Evolutionary conservation across 352 stramenopile genomes (phyloP), one percentile per base, ranked within the genome.

Genomic region (Phytophthora macrochlamydospora): DNA sequence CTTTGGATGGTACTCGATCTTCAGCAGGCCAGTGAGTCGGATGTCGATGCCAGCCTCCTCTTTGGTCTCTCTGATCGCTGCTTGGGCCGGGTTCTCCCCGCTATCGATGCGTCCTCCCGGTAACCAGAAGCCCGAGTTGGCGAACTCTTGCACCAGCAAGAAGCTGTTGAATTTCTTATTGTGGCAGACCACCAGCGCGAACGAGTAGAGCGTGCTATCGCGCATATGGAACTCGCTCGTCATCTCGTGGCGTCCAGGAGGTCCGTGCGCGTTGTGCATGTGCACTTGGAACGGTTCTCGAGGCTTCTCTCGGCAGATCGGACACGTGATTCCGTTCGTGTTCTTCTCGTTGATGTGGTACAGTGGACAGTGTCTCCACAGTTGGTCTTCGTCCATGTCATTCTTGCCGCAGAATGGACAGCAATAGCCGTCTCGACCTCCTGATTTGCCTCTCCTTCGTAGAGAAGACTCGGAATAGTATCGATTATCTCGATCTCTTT

Each of bases 271-370:
- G 53, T 95, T 95, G 75, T 95, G 84, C 66, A 95, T 73, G 44
- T 95, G 87, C 51, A 95, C 87, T 54, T 95, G 87, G 67, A 95
- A 93, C 9, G 87, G 85, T 2, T 82, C 83, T 37, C 85, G 81
- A 51, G 72, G 76, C 13, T 67, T 74, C 40, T 93, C 76, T 40
- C 77, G 73, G 63, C 87, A 95, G 43, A 95, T 91, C 13, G 87
- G 87, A 60, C 87, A 95, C 45, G 69, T 67, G 32, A 95, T 70
- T 24, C 80, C 69, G 58, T 91, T 81, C 44, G 76, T 84, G 61
- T 94, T 91, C 62, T 81, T 85, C 55, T 93, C 87, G 67, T 95
- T 95, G 67, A 95, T 95, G 62, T 95, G 87, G 69, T 89, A 93
- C 67, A 95, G 62, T 14, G 87, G 87, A 54, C 83, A 89, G 56